These are phyloP conservation scores for Hypoxylon sp. DNA, from an alignment of 2,329 filamentous ascomycete species.

Conservation along the genomic window DNA sequence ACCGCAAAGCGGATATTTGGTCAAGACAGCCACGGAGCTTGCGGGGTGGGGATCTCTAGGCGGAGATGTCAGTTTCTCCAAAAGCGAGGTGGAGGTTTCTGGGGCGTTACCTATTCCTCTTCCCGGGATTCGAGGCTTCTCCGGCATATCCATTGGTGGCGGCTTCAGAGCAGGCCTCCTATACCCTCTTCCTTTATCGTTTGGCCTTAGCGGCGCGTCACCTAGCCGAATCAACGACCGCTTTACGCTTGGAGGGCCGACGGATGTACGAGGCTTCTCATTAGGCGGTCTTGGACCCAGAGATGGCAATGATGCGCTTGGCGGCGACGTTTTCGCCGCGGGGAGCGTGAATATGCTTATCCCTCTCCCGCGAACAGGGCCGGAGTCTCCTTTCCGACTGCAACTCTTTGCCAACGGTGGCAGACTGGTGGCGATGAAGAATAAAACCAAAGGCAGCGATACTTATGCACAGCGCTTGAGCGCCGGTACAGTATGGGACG, in stretches of 20 bases:
- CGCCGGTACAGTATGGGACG: conserved; percentile 64
- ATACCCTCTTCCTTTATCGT: conserved; percentile 81
- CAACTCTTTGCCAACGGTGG: conserved; percentile 95
- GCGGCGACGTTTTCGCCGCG: conserved; percentile 92
- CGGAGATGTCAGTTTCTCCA: conserved; percentile 95
- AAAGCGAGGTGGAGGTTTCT: conserved; percentile 87
- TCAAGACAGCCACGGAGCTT: conserved; percentile 85
- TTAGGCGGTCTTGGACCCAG: conserved; percentile 90
- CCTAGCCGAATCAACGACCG: conserved; percentile 92
- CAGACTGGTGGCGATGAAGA: conserved; percentile 82
- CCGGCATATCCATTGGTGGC: conserved; percentile 85
- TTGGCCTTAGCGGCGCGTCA: conserved; percentile 65
- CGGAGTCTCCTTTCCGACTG: conserved; percentile 86
- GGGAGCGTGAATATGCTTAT: conserved; percentile 88
- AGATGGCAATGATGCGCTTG: conserved; percentile 87
- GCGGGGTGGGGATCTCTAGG: conserved; percentile 86
- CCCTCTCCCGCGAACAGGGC: conserved; percentile 84
- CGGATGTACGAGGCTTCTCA: conserved; percentile 94
- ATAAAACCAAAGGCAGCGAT: conserved; percentile 65
- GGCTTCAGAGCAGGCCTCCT: conserved; percentile 86
- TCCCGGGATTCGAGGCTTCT: conserved; percentile 76
- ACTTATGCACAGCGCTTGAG: conserved; percentile 55
- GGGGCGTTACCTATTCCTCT: conserved; percentile 81
- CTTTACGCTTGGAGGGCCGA: conserved; percentile 94
- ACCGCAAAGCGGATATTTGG: conserved; percentile 83